Conservation (phyloP, 2,329 filamentous ascomycete species). For the Trichoderma semiorbis region DNA sequence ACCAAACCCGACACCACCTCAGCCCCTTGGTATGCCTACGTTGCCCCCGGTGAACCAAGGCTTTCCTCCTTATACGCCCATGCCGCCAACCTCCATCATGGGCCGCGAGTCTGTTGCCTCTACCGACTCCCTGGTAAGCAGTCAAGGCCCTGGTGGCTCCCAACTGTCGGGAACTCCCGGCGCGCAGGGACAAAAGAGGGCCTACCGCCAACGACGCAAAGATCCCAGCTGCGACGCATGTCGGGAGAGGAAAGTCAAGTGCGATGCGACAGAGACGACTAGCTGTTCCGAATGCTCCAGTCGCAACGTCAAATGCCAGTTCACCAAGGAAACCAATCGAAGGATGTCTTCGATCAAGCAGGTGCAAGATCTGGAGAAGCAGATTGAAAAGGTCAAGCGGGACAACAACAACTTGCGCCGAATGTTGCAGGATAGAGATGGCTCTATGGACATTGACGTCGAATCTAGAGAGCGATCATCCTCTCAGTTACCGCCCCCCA, state of each 20-base stretch:
- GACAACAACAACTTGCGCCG: slow-evolving; percentile 74
- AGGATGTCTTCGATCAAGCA: slow-evolving; percentile 99
- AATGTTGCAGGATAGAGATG: slow-evolving; percentile 53
- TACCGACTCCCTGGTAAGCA: slow-evolving; percentile 54
- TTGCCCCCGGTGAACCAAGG: slow-evolving; percentile 46
- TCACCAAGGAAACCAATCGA: slow-evolving; percentile 97
- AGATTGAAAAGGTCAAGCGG: slow-evolving; percentile 74
- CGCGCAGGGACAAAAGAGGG: slow-evolving; percentile 75
- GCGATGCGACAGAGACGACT: slow-evolving; percentile 92
- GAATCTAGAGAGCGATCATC: slow-evolving; percentile 48
- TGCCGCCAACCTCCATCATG: slow-evolving; percentile 47
- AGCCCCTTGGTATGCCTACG: slow-evolving; percentile 52
- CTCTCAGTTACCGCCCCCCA: slow-evolving; percentile 56
- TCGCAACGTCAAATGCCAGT: slow-evolving; percentile 94
- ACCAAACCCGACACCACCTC: slow-evolving; percentile 46
- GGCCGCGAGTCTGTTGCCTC: slow-evolving; percentile 61
- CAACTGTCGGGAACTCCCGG: slow-evolving; percentile 42
- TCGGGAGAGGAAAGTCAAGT: slow-evolving; percentile 80
- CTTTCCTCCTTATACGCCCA: slow-evolving; percentile 53
- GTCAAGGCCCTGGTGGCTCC: slow-evolving; percentile 42
- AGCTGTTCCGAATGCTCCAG: slow-evolving; percentile 98
- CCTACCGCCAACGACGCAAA: slow-evolving; percentile 91
- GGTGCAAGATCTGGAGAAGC: slow-evolving; percentile 93
- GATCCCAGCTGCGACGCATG: slow-evolving; percentile 98
- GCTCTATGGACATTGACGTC: slow-evolving; percentile 48